Conservation (phyloP, 2,329 filamentous ascomycete species). For the Balansia obtecta region DNA sequence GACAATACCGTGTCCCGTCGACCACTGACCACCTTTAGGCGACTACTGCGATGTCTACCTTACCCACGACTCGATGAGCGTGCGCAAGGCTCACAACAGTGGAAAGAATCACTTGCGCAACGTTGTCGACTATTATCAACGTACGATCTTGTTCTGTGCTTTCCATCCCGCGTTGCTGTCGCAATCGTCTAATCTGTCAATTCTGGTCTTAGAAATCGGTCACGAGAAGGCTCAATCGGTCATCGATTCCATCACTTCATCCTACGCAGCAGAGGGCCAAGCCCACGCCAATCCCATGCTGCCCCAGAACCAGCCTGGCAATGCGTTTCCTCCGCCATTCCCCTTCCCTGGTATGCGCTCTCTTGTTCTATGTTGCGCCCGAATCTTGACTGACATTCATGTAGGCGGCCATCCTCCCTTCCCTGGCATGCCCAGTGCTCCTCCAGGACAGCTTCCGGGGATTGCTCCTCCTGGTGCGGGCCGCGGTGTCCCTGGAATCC, state of each 20-base stretch:
- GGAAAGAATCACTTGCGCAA: slow-evolving; percentile 95
- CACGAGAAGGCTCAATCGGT: slow-evolving; percentile 98
- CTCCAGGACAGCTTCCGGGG: slow-evolving; percentile 2
- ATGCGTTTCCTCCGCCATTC: slow-evolving; percentile 40
- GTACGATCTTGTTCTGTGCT: slow-evolving; percentile 32
- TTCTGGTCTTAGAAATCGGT: slow-evolving; percentile 62
- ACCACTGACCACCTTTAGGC: slow-evolving; percentile 32
- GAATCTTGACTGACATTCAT: not conserved
- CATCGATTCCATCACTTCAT: slow-evolving; percentile 94
- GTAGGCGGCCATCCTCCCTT: slow-evolving; percentile 45
- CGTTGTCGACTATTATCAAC: slow-evolving; percentile 97
- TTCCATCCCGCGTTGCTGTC: not conserved
- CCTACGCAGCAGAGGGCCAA: slow-evolving; percentile 90
- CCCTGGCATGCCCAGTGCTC: slow-evolving; percentile 32
- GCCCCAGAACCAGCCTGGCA: slow-evolving; percentile 51
- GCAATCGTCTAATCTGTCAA: not conserved
- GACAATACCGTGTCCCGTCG: not conserved
- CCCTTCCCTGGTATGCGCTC: slow-evolving; percentile 43
- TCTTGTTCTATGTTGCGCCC: slow-evolving; percentile 13
- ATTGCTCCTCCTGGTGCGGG: slow-evolving; percentile 31
- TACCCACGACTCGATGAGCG: slow-evolving; percentile 98
- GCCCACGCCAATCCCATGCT: slow-evolving; percentile 77
- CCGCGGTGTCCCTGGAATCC: slow-evolving; percentile 36
- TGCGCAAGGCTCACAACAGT: slow-evolving; percentile 95
- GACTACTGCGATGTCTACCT: slow-evolving; percentile 99